These are phyloP conservation scores for Aquilaria agallochum DNA, from an alignment of 441 rosid species.

Conservation along the genomic window DNA sequence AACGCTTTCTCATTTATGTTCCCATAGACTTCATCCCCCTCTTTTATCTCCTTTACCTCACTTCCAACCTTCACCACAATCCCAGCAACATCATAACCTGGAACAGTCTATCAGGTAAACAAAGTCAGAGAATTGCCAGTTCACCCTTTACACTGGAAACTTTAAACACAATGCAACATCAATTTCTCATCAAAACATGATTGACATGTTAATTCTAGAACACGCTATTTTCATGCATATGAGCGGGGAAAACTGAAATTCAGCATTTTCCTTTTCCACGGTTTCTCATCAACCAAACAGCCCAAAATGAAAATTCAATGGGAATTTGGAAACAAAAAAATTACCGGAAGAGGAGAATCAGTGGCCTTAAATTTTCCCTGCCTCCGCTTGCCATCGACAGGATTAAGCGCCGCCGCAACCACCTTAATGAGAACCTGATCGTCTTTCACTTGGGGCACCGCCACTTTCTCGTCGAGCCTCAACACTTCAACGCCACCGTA, in stretches of 20 bases:
- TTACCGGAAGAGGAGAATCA: slow-evolving; percentile 86
- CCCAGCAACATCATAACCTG: slow-evolving; percentile 95
- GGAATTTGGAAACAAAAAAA: not conserved
- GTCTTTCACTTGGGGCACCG: slow-evolving; percentile 70
- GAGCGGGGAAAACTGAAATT: not conserved
- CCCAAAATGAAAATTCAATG: not conserved
- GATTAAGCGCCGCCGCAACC: slow-evolving; percentile 82
- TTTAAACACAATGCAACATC: not conserved
- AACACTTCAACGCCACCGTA: slow-evolving; percentile 82
- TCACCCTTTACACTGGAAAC: not conserved
- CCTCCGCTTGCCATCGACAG: slow-evolving; percentile 79
- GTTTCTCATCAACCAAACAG: slow-evolving; percentile 10
- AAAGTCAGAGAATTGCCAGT: slow-evolving; percentile 1
- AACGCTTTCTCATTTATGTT: slow-evolving; percentile 84
- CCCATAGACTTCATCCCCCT: slow-evolving; percentile 85
- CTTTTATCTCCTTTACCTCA: slow-evolving; percentile 66
- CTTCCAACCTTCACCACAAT: slow-evolving; percentile 78
- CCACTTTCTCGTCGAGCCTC: slow-evolving; percentile 60
- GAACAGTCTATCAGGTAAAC: slow-evolving; percentile 59
- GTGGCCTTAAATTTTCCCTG: slow-evolving; percentile 92
- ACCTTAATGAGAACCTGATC: slow-evolving; percentile 90
- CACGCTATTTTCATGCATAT: not conserved
- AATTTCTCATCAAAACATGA: not conserved
- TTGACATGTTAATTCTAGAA: not conserved
- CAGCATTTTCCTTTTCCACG: not conserved